phyloP scores from a whole-genome alignment of 108 stramenopile species.

The Skeletonema marinoi region DNA sequence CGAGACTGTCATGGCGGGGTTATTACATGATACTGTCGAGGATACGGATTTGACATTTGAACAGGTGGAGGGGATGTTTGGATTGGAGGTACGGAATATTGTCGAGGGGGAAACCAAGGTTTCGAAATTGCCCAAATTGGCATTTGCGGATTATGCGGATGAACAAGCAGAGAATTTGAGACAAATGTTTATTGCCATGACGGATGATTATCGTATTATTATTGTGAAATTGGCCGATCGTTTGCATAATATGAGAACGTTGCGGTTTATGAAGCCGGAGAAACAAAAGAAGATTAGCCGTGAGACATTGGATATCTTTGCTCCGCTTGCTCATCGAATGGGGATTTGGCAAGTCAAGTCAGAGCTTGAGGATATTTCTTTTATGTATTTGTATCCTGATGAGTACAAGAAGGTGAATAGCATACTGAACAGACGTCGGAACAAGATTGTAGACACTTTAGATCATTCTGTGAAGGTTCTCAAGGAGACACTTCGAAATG shows the following conservation, averaged over 20 bases:
- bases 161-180: conserved; percentile 94
- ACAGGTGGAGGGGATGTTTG: conserved; percentile 92
- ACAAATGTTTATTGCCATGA: conserved; percentile 97
- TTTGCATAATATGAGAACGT: conserved; percentile 95
- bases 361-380: conserved; percentile 95
- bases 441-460: conserved; percentile 75
- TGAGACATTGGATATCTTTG: conserved; percentile 95
- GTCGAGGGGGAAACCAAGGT: conserved; percentile 98
- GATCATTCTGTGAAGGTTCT: conserved; percentile 79
- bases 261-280: conserved; percentile 90
- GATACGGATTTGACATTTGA: conserved; percentile 94
- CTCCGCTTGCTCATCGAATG: conserved; percentile 95
- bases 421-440: conserved; percentile 64
- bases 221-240: conserved; percentile 96
- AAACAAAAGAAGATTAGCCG: conserved; percentile 92
- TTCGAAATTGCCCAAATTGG: conserved; percentile 90
- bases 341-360: conserved; percentile 96
- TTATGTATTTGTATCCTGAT: conserved; percentile 92
- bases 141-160: conserved; percentile 79
- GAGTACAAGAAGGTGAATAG: conserved; percentile 88
- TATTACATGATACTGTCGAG: conserved; percentile 98
- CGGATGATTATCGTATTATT: conserved; percentile 94
- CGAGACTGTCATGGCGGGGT: conserved; percentile 90
- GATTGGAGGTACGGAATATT: conserved; percentile 79
- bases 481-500: conserved; percentile 62